Base-by-base conservation (phyloP, 345 rosid species). In the Gossypium australe region DNA sequence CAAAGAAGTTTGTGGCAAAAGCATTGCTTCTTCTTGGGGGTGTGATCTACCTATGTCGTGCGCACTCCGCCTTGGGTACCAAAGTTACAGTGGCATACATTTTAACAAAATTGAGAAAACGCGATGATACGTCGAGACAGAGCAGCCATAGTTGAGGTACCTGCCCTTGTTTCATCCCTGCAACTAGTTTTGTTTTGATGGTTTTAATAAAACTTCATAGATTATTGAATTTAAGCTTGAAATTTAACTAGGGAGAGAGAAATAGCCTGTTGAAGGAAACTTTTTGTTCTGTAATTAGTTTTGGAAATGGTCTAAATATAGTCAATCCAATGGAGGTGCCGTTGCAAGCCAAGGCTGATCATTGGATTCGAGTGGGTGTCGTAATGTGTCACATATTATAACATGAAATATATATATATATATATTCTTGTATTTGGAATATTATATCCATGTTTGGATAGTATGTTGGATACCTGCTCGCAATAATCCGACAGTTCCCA, bases 21-120 rank as follows among this genome's bases (percentile, higher is more conserved):
- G 77, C 95, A 76, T 61, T 89, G 87, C 82, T 94, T 75, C 82
- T 94, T 59, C 80, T 84, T 68, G 98, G 97, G 9, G 94, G 94
- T 45, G 86, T 84, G n/a, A 77, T 94, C 73, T 94, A 88, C 82
- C 82, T 94, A 66, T 85, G 94, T 18, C 91, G 93, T n/a, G 95
- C 92, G 55, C 90, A 84, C 74, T 85, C 97, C 9, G 77, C 87
- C 52, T 82, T 94, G 8, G 94, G 97, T 20, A 97, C 90, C 29
- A 94, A 92, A 81, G 94, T 90, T 71, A 93, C 91, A 16, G 70
- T 91, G 84, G 93, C 95, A 75, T 92, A 87, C 79, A 79, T 94
- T 79, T 79, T 94, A 86, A 82, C 94, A 4, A 94, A 92, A 86
- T 81, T 91, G 78, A 79, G 86, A 25, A 91, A 89, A 75, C 89